Base-by-base conservation (phyloP, 2,329 filamentous ascomycete genomes). In the Fusarium tjaetaba region DNA sequence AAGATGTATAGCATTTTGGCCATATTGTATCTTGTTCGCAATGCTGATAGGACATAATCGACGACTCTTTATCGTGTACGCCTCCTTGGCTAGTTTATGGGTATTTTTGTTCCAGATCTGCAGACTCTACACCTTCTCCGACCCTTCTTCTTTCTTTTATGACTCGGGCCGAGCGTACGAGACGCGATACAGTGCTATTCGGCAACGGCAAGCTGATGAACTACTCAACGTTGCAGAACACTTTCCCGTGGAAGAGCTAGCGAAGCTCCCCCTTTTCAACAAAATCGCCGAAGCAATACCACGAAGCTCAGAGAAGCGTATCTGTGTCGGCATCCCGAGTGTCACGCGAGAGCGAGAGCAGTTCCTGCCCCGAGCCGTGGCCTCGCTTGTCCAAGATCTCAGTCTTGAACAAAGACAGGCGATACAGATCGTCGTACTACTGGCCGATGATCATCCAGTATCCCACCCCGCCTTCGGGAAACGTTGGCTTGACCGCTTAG, bases 291-390 rank as follows among this genome's bases (percentile, higher is more conserved):
- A n/a, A 7, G 16, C 18, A 18, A 49, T 28, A 34, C 28, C n/a
- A 5, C 18, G 22, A 28, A 2, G 1, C 13, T 8, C 9, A 16
- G n/a, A 43, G 4, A 49, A 53, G 11, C 48, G 58, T 4, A 52
- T 65, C 4, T 81, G 79, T 34, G 52, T 81, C 26, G 80, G 79
- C 14, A 77, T 81, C 26, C 80, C 80, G 6, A 80, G 75, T 22
- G 65, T 81, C 11, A 71, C 70, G 14, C 66, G 80, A 30, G 74
- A 76, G 22, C 64, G 68, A 9, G 70, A 77, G n/a, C 71, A 79
- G 30, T 81, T 79, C 49, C 61, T 79, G 4, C 68, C 70, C 0
- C 66, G 68, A 22, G 76, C 79, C 0, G 43, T 80, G n/a, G 79
- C 77, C 1, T 81, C 81, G 2, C 66, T 82, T 3, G 70, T 79